These are phyloP conservation scores for Termitomyces bulborhizus DNA, from an alignment of 768 basidiomycete species.

Conservation along the genomic window DNA sequence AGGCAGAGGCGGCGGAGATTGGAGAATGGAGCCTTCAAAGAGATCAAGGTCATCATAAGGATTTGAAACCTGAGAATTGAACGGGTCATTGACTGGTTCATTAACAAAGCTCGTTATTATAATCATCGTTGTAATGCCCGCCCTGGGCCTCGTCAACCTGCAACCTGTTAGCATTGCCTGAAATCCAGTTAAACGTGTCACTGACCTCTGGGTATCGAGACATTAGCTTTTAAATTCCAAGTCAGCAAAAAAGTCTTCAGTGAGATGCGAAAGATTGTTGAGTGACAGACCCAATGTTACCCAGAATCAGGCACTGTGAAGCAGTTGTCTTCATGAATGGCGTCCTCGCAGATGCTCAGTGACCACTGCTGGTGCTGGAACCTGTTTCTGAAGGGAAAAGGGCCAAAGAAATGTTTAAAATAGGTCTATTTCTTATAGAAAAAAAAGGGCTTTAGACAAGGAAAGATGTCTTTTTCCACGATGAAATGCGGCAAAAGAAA, in stretches of 20 bases:
- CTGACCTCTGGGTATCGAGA: neutral
- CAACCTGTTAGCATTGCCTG: neutral
- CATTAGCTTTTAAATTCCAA: neutral
- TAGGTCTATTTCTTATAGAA: no score
- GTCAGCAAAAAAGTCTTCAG: no score
- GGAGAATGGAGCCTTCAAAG: conserved; percentile 20
- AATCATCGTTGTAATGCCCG: conserved; percentile 63
- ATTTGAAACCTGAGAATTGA: neutral
- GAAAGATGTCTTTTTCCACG: no score
- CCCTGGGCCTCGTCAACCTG: conserved; percentile 58
- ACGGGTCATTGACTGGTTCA: neutral
- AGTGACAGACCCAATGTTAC: no score
- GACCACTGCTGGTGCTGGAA: neutral
- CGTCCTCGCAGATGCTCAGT: neutral
- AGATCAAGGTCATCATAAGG: conserved; percentile 1
- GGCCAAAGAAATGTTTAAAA: no score
- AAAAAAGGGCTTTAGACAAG: no score
- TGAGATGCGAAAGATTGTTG: no score
- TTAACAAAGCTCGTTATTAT: conserved; percentile 30
- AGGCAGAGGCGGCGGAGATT: conserved; percentile 14
- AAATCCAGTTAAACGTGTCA: no score
- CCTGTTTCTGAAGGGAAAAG: no score
- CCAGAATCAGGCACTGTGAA: neutral
- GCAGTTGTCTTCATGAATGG: neutral
- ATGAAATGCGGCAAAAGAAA: no score